These are phyloP conservation scores for Vinca major DNA, from an alignment of 305 asterid genomes.

Conservation along the genomic window DNA sequence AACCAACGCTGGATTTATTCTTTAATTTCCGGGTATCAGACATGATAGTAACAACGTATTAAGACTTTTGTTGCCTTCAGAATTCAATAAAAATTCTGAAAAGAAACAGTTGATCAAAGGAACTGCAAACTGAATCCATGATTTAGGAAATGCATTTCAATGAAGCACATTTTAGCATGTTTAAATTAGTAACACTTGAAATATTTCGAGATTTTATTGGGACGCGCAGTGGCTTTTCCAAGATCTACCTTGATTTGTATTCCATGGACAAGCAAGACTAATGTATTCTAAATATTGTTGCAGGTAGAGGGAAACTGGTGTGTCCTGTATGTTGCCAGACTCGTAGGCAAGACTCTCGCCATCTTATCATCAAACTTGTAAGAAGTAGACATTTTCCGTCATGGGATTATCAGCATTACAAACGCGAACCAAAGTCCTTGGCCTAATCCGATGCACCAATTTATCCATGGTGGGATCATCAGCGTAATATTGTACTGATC, in stretches of 20 bases:
- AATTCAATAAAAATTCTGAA: not conserved
- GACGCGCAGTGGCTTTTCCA: not conserved
- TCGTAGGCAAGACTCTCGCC: conserved; percentile 39
- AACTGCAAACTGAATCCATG: not conserved
- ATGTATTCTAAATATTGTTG: conserved; percentile 3
- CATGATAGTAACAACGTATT: not conserved
- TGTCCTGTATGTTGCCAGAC: conserved; percentile 87
- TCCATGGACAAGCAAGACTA: not conserved
- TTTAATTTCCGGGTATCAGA: not conserved
- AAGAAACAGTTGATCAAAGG: not conserved
- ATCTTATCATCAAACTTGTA: not conserved
- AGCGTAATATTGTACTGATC: too few species aligned
- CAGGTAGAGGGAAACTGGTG: conserved; percentile 89
- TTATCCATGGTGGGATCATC: too few species aligned
- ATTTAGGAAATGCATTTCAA: not conserved
- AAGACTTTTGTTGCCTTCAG: too few species aligned
- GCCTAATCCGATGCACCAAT: too few species aligned
- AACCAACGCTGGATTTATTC: not conserved
- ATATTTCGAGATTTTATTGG: not conserved
- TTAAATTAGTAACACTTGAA: not conserved
- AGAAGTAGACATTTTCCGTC: too few species aligned
- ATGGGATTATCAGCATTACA: too few species aligned
- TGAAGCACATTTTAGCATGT: not conserved
- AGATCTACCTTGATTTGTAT: not conserved
- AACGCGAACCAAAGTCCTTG: too few species aligned